Evolutionary conservation across 495 filamentous ascomycete species (phyloP).

Genomic region (Hyaloscypha finlandica): DNA sequence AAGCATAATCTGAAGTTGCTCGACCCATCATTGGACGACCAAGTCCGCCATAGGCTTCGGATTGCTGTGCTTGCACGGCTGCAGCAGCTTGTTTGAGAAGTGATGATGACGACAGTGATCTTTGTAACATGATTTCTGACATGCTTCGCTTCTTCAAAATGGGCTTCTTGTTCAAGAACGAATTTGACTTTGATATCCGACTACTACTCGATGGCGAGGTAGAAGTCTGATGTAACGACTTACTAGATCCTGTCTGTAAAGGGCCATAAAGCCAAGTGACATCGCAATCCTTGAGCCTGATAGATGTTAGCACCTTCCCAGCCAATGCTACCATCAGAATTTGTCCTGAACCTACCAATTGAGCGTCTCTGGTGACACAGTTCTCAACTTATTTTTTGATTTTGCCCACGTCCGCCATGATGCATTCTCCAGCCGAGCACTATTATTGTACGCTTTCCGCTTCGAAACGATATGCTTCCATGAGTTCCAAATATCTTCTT

Average conservation of each 20-base stretch:
- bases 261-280: constrained; percentile 98
- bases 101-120: constrained; percentile 86
- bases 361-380: constrained; percentile 50
- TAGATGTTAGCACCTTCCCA: constrained; percentile 47
- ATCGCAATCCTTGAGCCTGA: constrained; percentile 94
- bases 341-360: constrained; percentile 29
- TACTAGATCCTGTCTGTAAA: constrained; percentile 64
- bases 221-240: constrained; percentile 39
- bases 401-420: constrained; percentile 99
- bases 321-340: not conserved
- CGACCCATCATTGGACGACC: constrained; percentile 33
- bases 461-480: constrained; percentile 90
- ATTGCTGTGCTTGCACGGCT: constrained; percentile 86
- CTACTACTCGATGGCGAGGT: constrained; percentile 56
- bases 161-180: constrained; percentile 80
- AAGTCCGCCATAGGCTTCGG: constrained; percentile 46
- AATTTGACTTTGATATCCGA: constrained; percentile 77
- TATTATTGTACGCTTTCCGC: constrained; percentile 75
- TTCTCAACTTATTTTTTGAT: constrained; percentile 77
- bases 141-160: constrained; percentile 96
- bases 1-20: constrained; percentile 39
- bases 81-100: constrained; percentile 92
- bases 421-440: constrained; percentile 87
- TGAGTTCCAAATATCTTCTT: constrained; percentile 97
- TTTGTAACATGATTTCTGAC: constrained; percentile 92